phyloP scores from a whole-genome alignment of 2,329 filamentous ascomycete genomes.

The Paecilomyces dactylethromorphus region DNA sequence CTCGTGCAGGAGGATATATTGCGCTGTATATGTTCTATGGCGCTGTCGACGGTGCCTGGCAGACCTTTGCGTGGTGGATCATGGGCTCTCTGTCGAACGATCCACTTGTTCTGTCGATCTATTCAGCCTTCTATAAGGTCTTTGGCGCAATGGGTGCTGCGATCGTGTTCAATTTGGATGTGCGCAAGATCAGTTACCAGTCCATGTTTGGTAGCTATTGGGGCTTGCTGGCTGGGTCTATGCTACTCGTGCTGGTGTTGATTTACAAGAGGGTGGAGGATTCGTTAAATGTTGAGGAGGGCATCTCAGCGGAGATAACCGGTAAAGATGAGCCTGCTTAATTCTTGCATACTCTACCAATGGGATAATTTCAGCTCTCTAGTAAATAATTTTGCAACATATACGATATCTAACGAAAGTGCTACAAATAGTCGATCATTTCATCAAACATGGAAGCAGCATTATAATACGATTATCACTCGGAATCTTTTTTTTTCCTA shows the following conservation, averaged over 20 bases:
- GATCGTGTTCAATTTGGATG: conserved; percentile 14
- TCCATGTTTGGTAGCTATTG: conserved; percentile 15
- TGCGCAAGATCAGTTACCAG: conserved; percentile 8
- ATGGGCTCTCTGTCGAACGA: conserved; percentile 13
- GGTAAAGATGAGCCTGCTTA: background rate
- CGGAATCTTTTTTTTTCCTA: no score
- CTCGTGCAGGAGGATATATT: conserved; percentile 8
- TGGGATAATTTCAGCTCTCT: no score
- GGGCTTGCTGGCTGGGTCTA: conserved; percentile 12
- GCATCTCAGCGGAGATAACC: background rate
- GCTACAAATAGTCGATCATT: no score
- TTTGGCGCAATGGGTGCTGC: conserved; percentile 14
- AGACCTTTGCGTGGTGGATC: conserved; percentile 14
- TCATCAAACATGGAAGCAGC: no score
- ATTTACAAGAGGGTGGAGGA: conserved; percentile 11
- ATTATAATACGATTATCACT: no score
- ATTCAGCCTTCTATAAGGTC: conserved; percentile 14
- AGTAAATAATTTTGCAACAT: no score
- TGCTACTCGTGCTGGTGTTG: conserved; percentile 12
- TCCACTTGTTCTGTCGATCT: conserved; percentile 11
- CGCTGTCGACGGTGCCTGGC: conserved; percentile 11
- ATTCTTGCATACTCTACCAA: background rate
- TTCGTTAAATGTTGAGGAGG: conserved; percentile 2
- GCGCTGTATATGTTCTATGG: conserved; percentile 10
- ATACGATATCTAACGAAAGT: no score